These are phyloP conservation scores for Boletus subcaerulescens DNA, from an alignment of 768 basidiomycete species.

Conservation along the genomic window DNA sequence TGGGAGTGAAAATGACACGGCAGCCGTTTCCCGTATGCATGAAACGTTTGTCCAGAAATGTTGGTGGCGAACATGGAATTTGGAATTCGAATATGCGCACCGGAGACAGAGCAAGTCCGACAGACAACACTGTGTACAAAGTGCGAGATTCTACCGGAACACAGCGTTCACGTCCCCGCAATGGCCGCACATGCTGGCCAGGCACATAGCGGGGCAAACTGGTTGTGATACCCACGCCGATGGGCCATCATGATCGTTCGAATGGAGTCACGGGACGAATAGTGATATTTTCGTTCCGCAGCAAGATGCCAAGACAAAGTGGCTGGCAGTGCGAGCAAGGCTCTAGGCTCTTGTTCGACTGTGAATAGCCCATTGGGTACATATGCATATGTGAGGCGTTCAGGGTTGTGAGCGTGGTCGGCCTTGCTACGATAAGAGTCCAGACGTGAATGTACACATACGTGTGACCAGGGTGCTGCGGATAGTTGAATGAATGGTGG, in stretches of 20 bases:
- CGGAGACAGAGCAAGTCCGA: not conserved
- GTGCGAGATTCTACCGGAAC: not conserved
- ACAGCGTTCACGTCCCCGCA: conserved; percentile 6
- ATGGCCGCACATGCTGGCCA: not conserved
- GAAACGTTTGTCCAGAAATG: conserved; percentile 10
- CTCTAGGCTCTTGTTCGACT: not conserved
- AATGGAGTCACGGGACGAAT: conserved; percentile 10
- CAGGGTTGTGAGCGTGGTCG: no score
- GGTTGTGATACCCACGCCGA: conserved; percentile 4
- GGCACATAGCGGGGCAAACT: not conserved
- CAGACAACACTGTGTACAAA: not conserved
- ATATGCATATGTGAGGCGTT: no score
- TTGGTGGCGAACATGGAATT: not conserved
- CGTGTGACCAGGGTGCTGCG: no score
- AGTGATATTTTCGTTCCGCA: conserved; percentile 1
- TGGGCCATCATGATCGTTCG: conserved; percentile 2
- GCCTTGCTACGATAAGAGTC: not conserved
- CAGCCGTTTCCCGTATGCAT: conserved; percentile 5
- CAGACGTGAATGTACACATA: no score
- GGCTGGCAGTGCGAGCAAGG: conserved; percentile 7
- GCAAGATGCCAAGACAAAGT: conserved; percentile 7
- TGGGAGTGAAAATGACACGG: not conserved
- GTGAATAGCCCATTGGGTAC: not conserved
- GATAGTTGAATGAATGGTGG: no score
- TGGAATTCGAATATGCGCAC: conserved; percentile 5